Percentiles rank a stretch among this genome's conserved stretches.
Conservation (phyloP, 2,329 filamentous ascomycete species). For the Akanthomyces uredinophilus region DNA sequence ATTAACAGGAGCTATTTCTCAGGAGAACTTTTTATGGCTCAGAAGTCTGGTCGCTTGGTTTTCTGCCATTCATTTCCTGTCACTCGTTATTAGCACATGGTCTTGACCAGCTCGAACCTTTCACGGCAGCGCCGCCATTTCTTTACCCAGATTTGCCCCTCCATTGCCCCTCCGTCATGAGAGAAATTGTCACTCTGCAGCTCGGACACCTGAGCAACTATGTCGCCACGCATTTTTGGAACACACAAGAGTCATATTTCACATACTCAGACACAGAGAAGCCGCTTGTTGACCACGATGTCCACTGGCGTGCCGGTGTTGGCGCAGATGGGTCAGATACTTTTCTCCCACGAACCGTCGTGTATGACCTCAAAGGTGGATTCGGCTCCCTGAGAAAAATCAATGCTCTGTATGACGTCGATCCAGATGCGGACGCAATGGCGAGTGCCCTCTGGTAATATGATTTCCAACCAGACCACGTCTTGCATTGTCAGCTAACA, state of each 20-base stretch:
- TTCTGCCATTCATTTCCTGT: background rate
- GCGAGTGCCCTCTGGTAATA: conserved; percentile 31
- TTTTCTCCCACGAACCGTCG: conserved; percentile 82
- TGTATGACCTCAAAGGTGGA: conserved; percentile 92
- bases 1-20: background rate
- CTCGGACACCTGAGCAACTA: conserved; percentile 92
- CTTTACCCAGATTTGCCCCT: too few species aligned
- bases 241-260: conserved; percentile 94
- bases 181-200: conserved; percentile 91
- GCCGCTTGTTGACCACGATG: conserved; percentile 44
- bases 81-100: background rate
- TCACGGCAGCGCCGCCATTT: background rate
- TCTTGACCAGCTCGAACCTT: background rate
- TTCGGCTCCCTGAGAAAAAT: conserved; percentile 85
- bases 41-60: background rate
- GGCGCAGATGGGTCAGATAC: conserved; percentile 83
- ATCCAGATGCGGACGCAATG: conserved; percentile 29
- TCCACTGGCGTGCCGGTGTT: conserved; percentile 82
- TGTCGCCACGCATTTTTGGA: conserved; percentile 95
- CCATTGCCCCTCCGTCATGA: conserved; percentile 54
- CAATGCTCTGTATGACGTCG: conserved; percentile 75
- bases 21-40: too few species aligned
- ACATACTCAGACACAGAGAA: conserved; percentile 61
- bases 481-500: conserved; percentile 2
- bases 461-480: background rate